These are phyloP conservation scores for Psilocybe mexicana DNA, from an alignment of 1,284 basidiomycete species.

Conservation along the genomic window DNA sequence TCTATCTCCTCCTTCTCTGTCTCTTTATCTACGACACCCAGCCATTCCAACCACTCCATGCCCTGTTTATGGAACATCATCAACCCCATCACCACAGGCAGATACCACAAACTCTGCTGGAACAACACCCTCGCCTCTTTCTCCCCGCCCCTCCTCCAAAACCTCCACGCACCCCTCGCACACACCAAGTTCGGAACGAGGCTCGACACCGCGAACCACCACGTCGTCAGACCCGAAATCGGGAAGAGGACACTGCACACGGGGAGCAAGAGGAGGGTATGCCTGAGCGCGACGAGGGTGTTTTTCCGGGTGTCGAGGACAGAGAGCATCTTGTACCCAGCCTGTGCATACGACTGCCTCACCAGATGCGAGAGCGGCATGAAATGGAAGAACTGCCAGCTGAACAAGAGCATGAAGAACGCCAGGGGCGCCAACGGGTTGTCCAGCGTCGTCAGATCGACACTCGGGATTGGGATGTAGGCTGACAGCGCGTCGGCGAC, in stretches of 20 bases:
- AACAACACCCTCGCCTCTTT: slow-evolving; percentile 80
- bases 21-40: slow-evolving; percentile 34
- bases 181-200: slow-evolving; percentile 78
- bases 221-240: slow-evolving; percentile 84
- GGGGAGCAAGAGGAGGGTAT: slow-evolving; percentile 79
- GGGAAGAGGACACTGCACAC: slow-evolving; percentile 84
- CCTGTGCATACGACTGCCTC: slow-evolving; percentile 88
- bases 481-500: slow-evolving; percentile 27
- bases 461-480: slow-evolving; percentile 18
- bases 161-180: slow-evolving; percentile 70
- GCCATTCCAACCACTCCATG: slow-evolving; percentile 69
- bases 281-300: slow-evolving; percentile 83
- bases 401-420: slow-evolving; percentile 83
- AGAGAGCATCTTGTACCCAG: slow-evolving; percentile 93
- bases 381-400: slow-evolving; percentile 99
- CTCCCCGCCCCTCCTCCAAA: slow-evolving; percentile 78
- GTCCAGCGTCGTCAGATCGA: slow-evolving; percentile 55
- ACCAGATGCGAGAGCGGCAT: slow-evolving; percentile 91
- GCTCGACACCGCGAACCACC: slow-evolving; percentile 82
- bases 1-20: slow-evolving; percentile 18
- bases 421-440: slow-evolving; percentile 79
- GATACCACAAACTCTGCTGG: slow-evolving; percentile 87
- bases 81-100: slow-evolving; percentile 87
- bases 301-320: slow-evolving; percentile 83
- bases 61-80: slow-evolving; percentile 95